phyloP scores from a whole-genome alignment of 2,329 filamentous ascomycete genomes.

The Penicillium janthinellum region DNA sequence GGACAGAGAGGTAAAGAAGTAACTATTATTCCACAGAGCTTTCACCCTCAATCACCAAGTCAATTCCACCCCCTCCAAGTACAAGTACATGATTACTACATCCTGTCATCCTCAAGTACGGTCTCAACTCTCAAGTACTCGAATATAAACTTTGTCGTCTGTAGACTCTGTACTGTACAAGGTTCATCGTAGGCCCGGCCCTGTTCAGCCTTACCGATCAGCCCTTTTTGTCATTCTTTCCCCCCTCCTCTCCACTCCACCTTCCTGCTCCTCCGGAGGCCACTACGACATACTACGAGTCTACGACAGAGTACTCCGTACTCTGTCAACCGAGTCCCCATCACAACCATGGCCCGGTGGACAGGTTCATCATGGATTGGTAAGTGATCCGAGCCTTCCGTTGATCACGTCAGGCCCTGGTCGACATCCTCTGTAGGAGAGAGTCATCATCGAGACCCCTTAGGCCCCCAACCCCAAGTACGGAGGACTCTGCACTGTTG shows the following conservation, averaged over 20 bases:
- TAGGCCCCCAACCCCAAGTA: background rate
- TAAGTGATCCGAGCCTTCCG: conserved; percentile 26
- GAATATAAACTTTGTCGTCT: background rate
- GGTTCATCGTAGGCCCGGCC: background rate
- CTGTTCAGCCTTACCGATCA: background rate
- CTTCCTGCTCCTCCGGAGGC: background rate
- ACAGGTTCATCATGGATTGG: conserved; percentile 23
- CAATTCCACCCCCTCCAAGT: too few relatives aligned
- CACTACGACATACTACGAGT: too few relatives aligned
- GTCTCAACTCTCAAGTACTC: background rate
- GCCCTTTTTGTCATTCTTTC: background rate
- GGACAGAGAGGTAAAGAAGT: background rate
- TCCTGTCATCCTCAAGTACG: background rate
- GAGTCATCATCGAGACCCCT: background rate
- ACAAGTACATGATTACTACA: background rate
- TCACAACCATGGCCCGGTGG: conserved; percentile 17
- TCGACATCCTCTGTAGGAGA: background rate
- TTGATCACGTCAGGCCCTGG: conserved; percentile 7
- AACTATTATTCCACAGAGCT: background rate
- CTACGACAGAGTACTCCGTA: too few relatives aligned
- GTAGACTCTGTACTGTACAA: background rate
- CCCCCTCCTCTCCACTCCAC: background rate
- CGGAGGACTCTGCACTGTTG: background rate
- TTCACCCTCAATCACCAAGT: too few relatives aligned
- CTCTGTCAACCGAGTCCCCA: background rate